These are phyloP conservation scores for Pythium apleroticum DNA, from an alignment of 352 stramenopile species.

Conservation along the genomic window DNA sequence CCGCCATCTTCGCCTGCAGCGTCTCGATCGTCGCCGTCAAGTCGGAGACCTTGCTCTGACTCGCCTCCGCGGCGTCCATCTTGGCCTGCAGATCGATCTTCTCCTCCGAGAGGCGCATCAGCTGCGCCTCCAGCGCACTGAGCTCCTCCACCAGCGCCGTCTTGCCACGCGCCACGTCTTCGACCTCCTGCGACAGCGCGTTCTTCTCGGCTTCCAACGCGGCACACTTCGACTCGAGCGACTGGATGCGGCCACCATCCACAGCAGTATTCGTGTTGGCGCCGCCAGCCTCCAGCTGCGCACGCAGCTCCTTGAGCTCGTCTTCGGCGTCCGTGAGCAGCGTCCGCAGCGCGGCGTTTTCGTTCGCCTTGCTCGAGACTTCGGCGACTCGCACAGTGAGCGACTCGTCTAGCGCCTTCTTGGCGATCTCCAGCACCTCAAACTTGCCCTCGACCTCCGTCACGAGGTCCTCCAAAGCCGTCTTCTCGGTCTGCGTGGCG, in stretches of 20 bases:
- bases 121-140: conserved; percentile 28
- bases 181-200: not conserved
- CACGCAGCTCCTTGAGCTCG: conserved; percentile 7
- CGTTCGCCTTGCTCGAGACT: conserved; percentile 10
- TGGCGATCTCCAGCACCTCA: conserved; percentile 17
- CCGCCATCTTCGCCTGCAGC: not conserved
- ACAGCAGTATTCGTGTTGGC: not conserved
- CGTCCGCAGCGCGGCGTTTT: conserved; percentile 15
- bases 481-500: conserved; percentile 21
- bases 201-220: conserved; percentile 4
- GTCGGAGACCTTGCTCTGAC: not conserved
- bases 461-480: conserved; percentile 21
- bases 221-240: conserved; percentile 12
- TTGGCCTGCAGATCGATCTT: conserved; percentile 18
- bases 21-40: conserved; percentile 1
- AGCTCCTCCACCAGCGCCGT: conserved; percentile 27
- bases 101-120: conserved; percentile 23
- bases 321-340: not conserved
- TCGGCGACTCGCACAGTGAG: conserved; percentile 16
- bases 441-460: conserved; percentile 24
- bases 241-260: not conserved
- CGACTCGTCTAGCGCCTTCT: conserved; percentile 21
- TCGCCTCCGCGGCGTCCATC: conserved; percentile 12
- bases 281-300: not conserved
- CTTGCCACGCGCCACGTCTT: conserved; percentile 4